These are phyloP conservation scores for Plasmodium gallinaceum DNA, from an alignment of 169 alveolate genomes.

Conservation along the genomic window DNA sequence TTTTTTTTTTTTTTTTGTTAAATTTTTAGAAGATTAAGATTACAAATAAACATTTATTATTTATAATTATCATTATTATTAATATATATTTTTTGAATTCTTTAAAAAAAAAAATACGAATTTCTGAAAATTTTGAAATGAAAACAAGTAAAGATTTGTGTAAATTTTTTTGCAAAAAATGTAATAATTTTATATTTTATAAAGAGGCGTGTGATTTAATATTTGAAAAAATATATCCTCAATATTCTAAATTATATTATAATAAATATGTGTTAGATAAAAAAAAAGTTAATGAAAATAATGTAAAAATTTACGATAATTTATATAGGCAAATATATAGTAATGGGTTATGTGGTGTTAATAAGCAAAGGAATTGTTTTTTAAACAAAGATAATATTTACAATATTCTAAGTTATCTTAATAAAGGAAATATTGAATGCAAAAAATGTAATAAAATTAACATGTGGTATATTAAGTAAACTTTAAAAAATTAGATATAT, in stretches of 20 bases:
- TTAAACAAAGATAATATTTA: slow-evolving; percentile 47
- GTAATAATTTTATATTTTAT: slow-evolving; percentile 34
- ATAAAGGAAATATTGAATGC: slow-evolving; percentile 46
- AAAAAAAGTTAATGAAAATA: neutral
- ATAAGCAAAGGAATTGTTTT: slow-evolving; percentile 64
- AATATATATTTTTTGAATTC: too few relatives aligned
- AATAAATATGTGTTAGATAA: slow-evolving; percentile 27
- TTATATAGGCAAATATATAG: slow-evolving; percentile 41
- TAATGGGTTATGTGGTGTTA: slow-evolving; percentile 67
- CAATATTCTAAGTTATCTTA: slow-evolving; percentile 32
- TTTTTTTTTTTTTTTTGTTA: too few relatives aligned
- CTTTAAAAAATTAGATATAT: too few relatives aligned
- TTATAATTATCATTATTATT: too few relatives aligned
- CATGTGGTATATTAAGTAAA: slow-evolving; percentile 41
- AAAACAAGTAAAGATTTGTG: slow-evolving; percentile 28
- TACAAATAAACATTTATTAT: too few relatives aligned
- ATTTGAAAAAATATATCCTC: slow-evolving; percentile 27
- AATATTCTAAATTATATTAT: slow-evolving; percentile 27
- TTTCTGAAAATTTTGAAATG: neutral
- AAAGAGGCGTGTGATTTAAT: slow-evolving; percentile 62
- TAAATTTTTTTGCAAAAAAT: slow-evolving; percentile 49
- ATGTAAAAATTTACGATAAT: slow-evolving; percentile 15
- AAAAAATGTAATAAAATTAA: slow-evolving; percentile 28
- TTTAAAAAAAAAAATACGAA: too few relatives aligned
- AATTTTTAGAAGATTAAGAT: too few relatives aligned